These are phyloP conservation scores for Geotrichum carabidarum DNA, from an alignment of 1,139 yeast genomes.

Conservation along the genomic window DNA sequence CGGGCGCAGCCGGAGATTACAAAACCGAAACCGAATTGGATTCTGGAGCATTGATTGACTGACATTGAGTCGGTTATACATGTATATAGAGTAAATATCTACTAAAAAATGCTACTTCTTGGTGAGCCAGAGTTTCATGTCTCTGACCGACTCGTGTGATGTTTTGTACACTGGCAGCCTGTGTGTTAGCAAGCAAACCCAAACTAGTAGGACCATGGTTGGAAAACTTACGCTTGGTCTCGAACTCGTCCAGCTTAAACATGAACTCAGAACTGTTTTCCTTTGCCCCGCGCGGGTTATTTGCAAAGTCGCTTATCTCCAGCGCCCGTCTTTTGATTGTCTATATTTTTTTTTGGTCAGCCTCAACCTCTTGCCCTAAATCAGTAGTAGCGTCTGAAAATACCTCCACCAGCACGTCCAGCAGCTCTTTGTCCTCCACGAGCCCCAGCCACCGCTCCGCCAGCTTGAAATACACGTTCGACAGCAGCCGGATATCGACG, in stretches of 20 bases:
- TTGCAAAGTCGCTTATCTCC: slow-evolving; percentile 68
- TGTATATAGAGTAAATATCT: neutral
- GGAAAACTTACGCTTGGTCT: slow-evolving; percentile 42
- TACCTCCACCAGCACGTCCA: slow-evolving; percentile 45
- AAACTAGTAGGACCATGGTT: neutral
- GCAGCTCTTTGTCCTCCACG: slow-evolving; percentile 61
- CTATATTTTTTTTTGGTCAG: slow-evolving; percentile 22
- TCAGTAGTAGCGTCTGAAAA: slow-evolving; percentile 2
- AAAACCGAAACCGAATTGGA: neutral
- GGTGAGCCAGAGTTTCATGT: slow-evolving; percentile 58
- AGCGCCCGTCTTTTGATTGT: slow-evolving; percentile 62
- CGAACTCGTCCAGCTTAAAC: slow-evolving; percentile 70
- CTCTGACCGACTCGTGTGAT: slow-evolving; percentile 58
- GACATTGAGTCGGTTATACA: too few relatives aligned
- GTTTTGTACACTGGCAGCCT: slow-evolving; percentile 50
- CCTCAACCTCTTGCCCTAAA: neutral
- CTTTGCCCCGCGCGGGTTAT: slow-evolving; percentile 43
- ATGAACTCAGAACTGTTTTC: slow-evolving; percentile 46
- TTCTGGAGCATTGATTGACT: neutral
- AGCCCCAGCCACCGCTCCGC: slow-evolving; percentile 71
- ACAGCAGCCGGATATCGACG: slow-evolving; percentile 63
- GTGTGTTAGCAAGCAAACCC: neutral
- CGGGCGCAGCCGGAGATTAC: slow-evolving; percentile 5
- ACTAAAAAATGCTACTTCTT: neutral
- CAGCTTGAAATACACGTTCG: slow-evolving; percentile 61